phyloP scores from a whole-genome alignment of 371 early-diverging fungal species.

The Saksenaea vasiformis region DNA sequence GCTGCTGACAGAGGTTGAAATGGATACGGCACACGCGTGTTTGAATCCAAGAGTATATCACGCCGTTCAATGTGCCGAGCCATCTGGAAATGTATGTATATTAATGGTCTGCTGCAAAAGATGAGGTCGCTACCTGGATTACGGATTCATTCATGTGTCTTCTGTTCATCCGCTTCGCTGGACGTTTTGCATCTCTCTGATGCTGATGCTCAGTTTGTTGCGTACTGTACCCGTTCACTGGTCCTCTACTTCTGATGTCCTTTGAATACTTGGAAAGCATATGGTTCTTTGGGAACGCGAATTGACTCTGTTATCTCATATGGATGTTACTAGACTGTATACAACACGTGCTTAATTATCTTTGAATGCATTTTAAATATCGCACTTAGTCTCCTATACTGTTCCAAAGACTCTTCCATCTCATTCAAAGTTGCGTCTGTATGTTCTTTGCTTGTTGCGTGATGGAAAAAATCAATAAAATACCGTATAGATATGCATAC shows the following conservation, averaged over 20 bases:
- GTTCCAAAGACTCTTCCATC: background rate
- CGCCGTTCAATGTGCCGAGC: background rate
- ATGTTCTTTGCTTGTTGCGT: slow-evolving; percentile 5
- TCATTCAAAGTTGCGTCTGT: background rate
- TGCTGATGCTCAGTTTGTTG: slow-evolving; percentile 6
- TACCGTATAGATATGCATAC: background rate
- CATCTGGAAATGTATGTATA: too few species aligned
- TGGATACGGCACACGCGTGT: too few species aligned
- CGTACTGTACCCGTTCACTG: background rate
- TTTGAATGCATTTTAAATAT: background rate
- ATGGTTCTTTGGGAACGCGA: too few species aligned
- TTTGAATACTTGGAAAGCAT: slow-evolving; percentile 1
- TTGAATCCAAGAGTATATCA: background rate
- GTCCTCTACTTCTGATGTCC: slow-evolving; percentile 2
- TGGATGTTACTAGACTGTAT: too few species aligned
- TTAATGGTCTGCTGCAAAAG: background rate
- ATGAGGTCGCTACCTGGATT: background rate
- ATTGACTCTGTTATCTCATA: background rate
- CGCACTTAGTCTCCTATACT: background rate
- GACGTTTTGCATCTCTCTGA: background rate
- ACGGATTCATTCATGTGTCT: background rate
- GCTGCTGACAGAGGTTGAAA: too few species aligned
- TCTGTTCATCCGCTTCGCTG: background rate
- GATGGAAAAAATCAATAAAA: slow-evolving; percentile 9
- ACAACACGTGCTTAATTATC: background rate